Evolutionary conservation across 352 stramenopile species (phyloP), one percentile per base, ranked within the genome.

Genomic region (Globisporangium spinosum): DNA sequence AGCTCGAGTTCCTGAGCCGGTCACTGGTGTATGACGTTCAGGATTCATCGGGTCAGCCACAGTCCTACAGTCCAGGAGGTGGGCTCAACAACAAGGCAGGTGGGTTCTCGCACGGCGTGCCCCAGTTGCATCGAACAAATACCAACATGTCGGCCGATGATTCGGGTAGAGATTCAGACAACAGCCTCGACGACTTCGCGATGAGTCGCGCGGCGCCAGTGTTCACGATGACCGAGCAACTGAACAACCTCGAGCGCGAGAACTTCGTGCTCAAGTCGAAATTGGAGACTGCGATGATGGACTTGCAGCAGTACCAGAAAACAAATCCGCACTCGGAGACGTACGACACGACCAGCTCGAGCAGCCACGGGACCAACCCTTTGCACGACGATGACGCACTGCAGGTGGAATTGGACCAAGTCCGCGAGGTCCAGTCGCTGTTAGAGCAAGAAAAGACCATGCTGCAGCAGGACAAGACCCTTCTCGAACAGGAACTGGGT

Each of bases 191-290:
- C 12, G 64, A 73, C 22, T n/a, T 74, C 6, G 60, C 61, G 10
- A 64, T 53, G 15, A 76, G 72, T 34, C 70, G 70, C 27, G 70
- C 70, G 56, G 78, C 81, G 35, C 76, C 78, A 0, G 78, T 89
- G 38, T 58, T 84, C 15, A 88, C 80, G 1, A 86, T 93, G 71
- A 90, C 80, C 3, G 81, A 91, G 69, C 85, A 93, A 69, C 59
- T 93, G 29, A 90, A 91, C 51, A 81, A 76, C 15, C 73, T 93
- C 7, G 85, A 93, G 58, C 81, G 85, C 0, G 85, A 93, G 62
- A 93, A 93, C 62, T 89, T 90, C 53, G 70, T 80, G 38, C 73
- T 93, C 49, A 79, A 83, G n/a, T 73, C 71, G 29, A 83, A 93
- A 64, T 71, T 93, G 12, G 74, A 83, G 40, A 75, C 58, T 27